Conservation (phyloP, 192 early-diverging fungal genomes). For the Backusella luteola region DNA sequence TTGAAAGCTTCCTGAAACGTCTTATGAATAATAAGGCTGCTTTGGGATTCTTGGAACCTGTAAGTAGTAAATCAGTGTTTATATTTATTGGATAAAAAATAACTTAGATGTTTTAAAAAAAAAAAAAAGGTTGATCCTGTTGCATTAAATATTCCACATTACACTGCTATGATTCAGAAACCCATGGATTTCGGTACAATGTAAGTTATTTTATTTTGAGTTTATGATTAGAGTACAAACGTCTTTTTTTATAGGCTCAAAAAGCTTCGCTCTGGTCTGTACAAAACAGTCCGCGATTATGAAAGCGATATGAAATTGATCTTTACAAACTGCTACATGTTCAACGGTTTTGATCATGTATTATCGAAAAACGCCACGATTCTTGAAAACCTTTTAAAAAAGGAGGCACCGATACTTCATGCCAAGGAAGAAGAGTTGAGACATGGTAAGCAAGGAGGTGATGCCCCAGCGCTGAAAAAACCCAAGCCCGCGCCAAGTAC, state of each 20-base stretch:
- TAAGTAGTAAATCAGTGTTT: conserved; percentile 15
- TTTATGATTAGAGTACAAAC: neutral
- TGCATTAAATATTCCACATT: conserved; percentile 46
- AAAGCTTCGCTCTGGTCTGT: conserved; percentile 45
- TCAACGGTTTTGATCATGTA: conserved; percentile 58
- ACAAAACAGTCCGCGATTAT: conserved; percentile 43
- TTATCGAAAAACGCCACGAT: conserved; percentile 60
- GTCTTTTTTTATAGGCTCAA: conserved; percentile 4
- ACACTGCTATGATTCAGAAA: conserved; percentile 49
- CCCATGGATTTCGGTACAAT: conserved; percentile 80
- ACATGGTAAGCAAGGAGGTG: no score
- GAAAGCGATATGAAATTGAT: conserved; percentile 60
- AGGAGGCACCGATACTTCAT: neutral
- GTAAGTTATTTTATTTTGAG: neutral
- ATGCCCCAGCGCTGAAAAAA: neutral
- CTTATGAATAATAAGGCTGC: conserved; percentile 36
- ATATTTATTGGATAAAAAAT: no score
- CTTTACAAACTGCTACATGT: conserved; percentile 72
- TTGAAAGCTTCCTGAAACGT: conserved; percentile 35
- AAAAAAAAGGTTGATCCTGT: conserved; percentile 41
- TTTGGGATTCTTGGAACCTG: conserved; percentile 42
- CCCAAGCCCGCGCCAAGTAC: neutral
- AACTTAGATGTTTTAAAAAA: neutral
- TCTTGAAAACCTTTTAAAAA: conserved; percentile 39
- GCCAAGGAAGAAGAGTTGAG: conserved; percentile 4